phyloP scores from a whole-genome alignment of 768 basidiomycete genomes.

The Crepidotus variabilis region DNA sequence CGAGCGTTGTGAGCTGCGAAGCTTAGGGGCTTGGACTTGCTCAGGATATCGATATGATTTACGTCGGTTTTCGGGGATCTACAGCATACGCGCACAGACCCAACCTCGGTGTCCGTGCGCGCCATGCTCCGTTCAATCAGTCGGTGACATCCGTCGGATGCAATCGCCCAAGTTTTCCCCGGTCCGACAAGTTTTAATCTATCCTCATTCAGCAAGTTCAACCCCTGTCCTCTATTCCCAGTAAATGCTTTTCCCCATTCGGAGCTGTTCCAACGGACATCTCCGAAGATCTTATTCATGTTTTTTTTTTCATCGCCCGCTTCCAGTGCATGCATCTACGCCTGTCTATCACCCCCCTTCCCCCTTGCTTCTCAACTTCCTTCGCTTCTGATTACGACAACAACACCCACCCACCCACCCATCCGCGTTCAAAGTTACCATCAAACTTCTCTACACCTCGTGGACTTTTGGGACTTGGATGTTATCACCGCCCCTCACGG shows the following conservation, averaged over 20 bases:
- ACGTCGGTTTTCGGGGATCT: not conserved
- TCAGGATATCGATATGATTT: not conserved
- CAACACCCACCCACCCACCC: too few species aligned
- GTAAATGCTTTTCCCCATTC: too few species aligned
- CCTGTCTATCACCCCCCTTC: not conserved
- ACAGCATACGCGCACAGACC: constrained; percentile 1
- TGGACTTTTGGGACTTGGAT: not conserved
- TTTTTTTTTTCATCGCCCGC: not conserved
- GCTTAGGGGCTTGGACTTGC: constrained; percentile 11
- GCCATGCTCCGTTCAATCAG: too few species aligned
- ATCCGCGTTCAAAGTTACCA: not conserved
- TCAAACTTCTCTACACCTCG: not conserved
- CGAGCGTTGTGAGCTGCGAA: constrained; percentile 46
- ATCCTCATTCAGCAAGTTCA: too few species aligned
- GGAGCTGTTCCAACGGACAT: not conserved
- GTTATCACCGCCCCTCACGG: not conserved
- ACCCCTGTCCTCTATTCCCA: too few species aligned
- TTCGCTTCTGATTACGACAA: too few species aligned
- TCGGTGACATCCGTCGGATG: too few species aligned
- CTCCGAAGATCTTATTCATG: not conserved
- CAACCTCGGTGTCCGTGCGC: not conserved
- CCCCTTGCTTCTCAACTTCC: not conserved
- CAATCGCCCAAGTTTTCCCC: too few species aligned
- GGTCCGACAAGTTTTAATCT: too few species aligned
- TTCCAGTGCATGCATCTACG: not conserved